phyloP scores from a whole-genome alignment of 2,329 filamentous ascomycete species.

The Fonsecaea monophora region DNA sequence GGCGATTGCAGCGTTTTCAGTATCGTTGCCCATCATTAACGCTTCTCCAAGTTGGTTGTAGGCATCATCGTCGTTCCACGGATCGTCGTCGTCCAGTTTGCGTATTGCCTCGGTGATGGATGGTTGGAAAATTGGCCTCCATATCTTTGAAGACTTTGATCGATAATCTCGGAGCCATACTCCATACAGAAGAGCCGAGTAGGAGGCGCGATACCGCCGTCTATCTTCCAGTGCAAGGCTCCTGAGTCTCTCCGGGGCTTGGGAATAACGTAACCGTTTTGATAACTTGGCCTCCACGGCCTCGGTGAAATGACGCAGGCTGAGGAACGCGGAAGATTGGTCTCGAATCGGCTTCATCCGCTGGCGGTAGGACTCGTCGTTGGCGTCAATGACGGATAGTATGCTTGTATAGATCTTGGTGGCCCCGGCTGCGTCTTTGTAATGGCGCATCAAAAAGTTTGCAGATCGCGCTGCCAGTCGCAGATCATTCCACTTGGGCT shows the following conservation, averaged over 20 bases:
- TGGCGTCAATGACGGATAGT: background rate
- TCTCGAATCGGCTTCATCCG: conserved; percentile 10
- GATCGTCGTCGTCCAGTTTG: conserved; percentile 20
- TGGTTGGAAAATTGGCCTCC: conserved; percentile 14
- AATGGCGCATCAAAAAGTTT: conserved; percentile 14
- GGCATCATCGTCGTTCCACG: conserved; percentile 20
- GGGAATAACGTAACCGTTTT: conserved; percentile 4
- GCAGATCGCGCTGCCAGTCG: conserved; percentile 9
- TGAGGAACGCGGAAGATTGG: conserved; percentile 6
- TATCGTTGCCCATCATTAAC: conserved; percentile 17
- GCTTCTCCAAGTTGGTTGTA: conserved; percentile 17
- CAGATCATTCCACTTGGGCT: conserved; percentile 10
- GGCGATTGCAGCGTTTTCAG: conserved; percentile 18
- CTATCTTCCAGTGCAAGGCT: conserved; percentile 7
- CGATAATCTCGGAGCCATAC: conserved; percentile 23
- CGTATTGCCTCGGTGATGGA: conserved; percentile 11
- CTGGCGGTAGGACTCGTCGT: conserved; percentile 9
- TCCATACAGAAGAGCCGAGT: conserved; percentile 22
- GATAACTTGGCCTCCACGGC: conserved; percentile 11
- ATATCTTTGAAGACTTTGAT: conserved; percentile 5
- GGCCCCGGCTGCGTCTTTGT: background rate
- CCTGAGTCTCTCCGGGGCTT: conserved; percentile 9
- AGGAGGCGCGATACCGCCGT: conserved; percentile 19
- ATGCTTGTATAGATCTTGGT: conserved; percentile 10
- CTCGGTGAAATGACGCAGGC: conserved; percentile 11